Percentiles rank a stretch among this genome's conserved stretches.
Evolutionary conservation across 2,329 filamentous ascomycete genomes (phyloP).

Genomic region (Elsinoe fawcettii): DNA sequence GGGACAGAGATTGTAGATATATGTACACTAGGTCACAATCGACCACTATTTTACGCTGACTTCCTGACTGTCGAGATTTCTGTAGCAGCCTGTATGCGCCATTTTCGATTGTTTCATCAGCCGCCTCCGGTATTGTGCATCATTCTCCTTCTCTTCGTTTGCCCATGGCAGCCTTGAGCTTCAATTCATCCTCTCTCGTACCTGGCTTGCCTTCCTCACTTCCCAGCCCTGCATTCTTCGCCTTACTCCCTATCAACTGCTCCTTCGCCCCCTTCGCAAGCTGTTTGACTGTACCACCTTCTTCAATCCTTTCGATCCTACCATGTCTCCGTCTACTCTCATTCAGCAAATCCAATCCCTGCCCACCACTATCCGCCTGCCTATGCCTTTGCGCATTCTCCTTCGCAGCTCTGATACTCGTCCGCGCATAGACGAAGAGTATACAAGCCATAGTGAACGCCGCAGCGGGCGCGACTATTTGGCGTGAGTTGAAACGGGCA

Average conservation of each 20-base stretch:
- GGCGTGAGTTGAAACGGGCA: slow-evolving; percentile 32
- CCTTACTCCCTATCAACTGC: slow-evolving; percentile 20
- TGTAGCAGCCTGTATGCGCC: too few species aligned
- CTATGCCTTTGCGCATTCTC: slow-evolving; percentile 54
- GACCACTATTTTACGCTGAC: neutral
- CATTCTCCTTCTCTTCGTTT: slow-evolving; percentile 18
- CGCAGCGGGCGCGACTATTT: slow-evolving; percentile 53
- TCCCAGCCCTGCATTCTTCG: slow-evolving; percentile 24
- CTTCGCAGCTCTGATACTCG: slow-evolving; percentile 59
- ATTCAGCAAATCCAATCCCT: slow-evolving; percentile 44
- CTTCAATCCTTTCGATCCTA: slow-evolving; percentile 38
- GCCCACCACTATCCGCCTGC: slow-evolving; percentile 49
- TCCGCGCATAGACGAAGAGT: slow-evolving; percentile 55
- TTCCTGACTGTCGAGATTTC: too few species aligned
- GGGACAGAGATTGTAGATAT: neutral
- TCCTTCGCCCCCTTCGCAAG: slow-evolving; percentile 26
- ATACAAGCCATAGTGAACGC: slow-evolving; percentile 55
- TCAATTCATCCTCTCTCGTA: slow-evolving; percentile 31
- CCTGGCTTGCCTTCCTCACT: slow-evolving; percentile 15
- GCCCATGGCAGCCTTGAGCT: slow-evolving; percentile 33
- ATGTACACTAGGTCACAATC: neutral
- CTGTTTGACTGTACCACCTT: slow-evolving; percentile 29
- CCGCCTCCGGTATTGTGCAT: too few species aligned
- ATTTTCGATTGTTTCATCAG: too few species aligned
- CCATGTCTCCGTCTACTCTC: slow-evolving; percentile 49